phyloP scores from a whole-genome alignment of 73 alveolate species.

The Paraurostyla sp. region DNA sequence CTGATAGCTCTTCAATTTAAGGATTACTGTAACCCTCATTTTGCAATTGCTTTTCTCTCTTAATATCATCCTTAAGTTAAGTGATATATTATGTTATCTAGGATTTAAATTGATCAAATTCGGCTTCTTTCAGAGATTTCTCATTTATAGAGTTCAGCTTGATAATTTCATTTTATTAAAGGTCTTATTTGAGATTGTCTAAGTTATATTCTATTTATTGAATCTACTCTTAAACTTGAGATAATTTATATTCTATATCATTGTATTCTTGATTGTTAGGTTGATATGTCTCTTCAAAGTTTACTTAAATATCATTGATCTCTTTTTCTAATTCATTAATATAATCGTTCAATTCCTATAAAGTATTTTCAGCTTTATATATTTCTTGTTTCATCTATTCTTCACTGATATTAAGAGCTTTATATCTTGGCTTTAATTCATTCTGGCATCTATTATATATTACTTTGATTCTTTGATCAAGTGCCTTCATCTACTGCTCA shows the following conservation, averaged over 20 bases:
- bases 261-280: constrained; percentile 37
- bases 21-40: constrained; percentile 33
- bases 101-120: background rate
- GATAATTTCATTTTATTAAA: background rate
- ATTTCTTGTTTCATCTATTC: background rate
- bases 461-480: constrained; percentile 32
- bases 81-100: background rate
- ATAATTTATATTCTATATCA: background rate
- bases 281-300: constrained; percentile 30
- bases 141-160: background rate
- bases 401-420: constrained; percentile 9
- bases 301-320: background rate
- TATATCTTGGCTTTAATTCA: constrained; percentile 44
- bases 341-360: background rate
- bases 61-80: background rate
- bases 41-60: background rate
- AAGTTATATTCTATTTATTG: background rate
- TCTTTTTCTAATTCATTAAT: constrained; percentile 1
- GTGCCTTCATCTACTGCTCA: constrained; percentile 2
- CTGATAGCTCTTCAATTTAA: constrained; percentile 1
- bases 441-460: constrained; percentile 44
- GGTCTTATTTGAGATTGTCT: background rate
- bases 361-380: background rate
- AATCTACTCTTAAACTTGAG: background rate
- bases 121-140: constrained; percentile 5